Evolutionary conservation across 2,329 filamentous ascomycete genomes (phyloP), one percentile per base, ranked within the genome.

Genomic region (Catunica adiposa): DNA sequence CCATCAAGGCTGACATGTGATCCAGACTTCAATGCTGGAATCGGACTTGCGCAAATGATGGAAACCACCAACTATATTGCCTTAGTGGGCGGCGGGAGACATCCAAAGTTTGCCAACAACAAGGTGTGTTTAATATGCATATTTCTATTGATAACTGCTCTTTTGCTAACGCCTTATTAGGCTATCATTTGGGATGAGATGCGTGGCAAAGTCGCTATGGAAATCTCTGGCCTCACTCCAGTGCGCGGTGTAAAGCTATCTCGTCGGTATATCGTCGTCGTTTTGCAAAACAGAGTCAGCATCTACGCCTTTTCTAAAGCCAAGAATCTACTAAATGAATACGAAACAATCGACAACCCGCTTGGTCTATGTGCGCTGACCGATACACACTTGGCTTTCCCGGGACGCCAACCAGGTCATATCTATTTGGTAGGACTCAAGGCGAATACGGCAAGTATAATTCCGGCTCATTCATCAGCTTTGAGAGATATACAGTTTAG

Each of bases 161-260:
- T 38, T 48, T 11, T 25, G 14, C 51, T 44, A 34, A 57, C 52
- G 20, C 14, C 8, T 11, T 14, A 7, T 56, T 61, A 83, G 79
- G 77, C 89, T 51, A 82, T 94, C 61, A 86, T 97, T 62, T 97
- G 89, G 89, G 89, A 98, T 67, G 88, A 94, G 63, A 76, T 80
- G 59, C 86, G 85, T 61, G 80, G 84, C 59, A 84, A 83, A 61
- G 69, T 73, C 7, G 80, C 83, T 6, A 75, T 86, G 14, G 84
- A 89, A 60, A 85, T 97, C 62, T 84, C 90, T 56, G 83, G 89
- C 59, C 78, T 86, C 57, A 89, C 86, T 20, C 80, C 85, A 1
- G 80, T 97, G 23, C 79, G 89, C 15, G 85, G 88, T 40, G 80
- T 95, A 26, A 82, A 86, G 61, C 72, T 97, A 23, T 83, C 83